Base-by-base conservation (phyloP, 331 rosid genomes). In the Pyrus hybrid region DNA sequence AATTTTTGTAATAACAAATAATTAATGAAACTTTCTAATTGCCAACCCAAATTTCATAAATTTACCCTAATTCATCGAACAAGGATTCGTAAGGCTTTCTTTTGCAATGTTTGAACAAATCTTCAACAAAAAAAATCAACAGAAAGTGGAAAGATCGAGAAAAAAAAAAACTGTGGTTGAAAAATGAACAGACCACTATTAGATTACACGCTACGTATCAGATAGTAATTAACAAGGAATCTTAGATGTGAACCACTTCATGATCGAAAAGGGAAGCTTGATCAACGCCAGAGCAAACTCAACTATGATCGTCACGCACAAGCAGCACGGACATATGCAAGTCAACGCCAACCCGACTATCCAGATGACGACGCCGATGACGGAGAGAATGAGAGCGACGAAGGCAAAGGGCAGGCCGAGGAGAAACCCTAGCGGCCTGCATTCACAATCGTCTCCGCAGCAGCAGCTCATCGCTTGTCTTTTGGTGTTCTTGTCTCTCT, bases 321-420 rank as follows among this genome's bases (percentile, higher is more conserved):
- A 85, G 73, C 98, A 93, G 78, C 98, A 93, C 6, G 98, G 97
- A 25, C 97, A 93, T 81, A 93, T 72, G 82, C 97, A 91, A 49
- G 87, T 88, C 72, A 93, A 74, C 63, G 20, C 3, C 83, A 90
- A 86, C 98, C 98, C 98, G 22, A 91, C 83, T 1, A 89, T 89
- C 97, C 97, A 91, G 80, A 91, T 67, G 43, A 91, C 12, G 14
- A 89, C 73, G 37, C 98, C 96, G 5, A 93, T 74, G 2, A 93
- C 6, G 70, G 90, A 89, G 82, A 91, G 49, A 18, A 91, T 76
- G 71, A 86, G 85, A 57, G 90, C 37, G 60, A 91, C 87, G 49
- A 91, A 91, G 85, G 97, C 98, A 18, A 93, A 89, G 72, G 98
- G 96, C n/a, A 93, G 77, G 81, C 96, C 96, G 3, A 91, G 61